Base-by-base conservation (phyloP, 2,329 filamentous ascomycete species). In the Ascochyta pisi region DNA sequence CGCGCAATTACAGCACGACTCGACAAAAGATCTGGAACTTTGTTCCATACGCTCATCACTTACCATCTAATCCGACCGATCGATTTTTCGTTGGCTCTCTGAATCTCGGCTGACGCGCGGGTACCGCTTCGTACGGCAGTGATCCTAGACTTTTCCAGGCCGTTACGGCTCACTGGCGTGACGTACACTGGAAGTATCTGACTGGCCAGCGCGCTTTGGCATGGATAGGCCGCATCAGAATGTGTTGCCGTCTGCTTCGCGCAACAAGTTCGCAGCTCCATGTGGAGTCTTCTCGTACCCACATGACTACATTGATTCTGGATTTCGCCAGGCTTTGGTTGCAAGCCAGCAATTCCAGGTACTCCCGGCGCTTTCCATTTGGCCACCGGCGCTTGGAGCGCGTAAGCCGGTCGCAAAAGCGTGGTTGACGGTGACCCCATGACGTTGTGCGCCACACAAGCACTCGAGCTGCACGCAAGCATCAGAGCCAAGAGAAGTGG, bases 1-100 rank as follows among this genome's bases (percentile, higher is more conserved):
- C 38, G 45, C 48, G 57, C 57, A 61, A 66, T 62, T 58, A 62
- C 60, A 57, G 37, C 59, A 48, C 45, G 58, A 57, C 46, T 58
- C 37, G 43, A 42, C 35, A 31, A n/a, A 41, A 23, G 31, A 48
- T 6, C 26, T 29, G n/a, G 23, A 37, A 45, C 22, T 31, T 49
- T 39, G 48, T 43, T 46, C 41, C 39, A 33, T 9, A 34, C 26
- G 38, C 43, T 37, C 39, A 26, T 24, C n/a, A 33, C 39, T 31
- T 41, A 12, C 47, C 45, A 27, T 12, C 22, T 15, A 26, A 35
- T 29, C 27, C 41, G 34, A 47, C 23, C 48, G 54, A 50, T 53
- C 50, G 54, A 57, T 41, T 60, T 65, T 58, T 63, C 45, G 13
- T 57, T 49, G 53, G 49, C 24, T 19, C 49, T 46, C 31, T 12